phyloP scores from a whole-genome alignment of 768 basidiomycete species.

The Infundibulicybe gibba region DNA sequence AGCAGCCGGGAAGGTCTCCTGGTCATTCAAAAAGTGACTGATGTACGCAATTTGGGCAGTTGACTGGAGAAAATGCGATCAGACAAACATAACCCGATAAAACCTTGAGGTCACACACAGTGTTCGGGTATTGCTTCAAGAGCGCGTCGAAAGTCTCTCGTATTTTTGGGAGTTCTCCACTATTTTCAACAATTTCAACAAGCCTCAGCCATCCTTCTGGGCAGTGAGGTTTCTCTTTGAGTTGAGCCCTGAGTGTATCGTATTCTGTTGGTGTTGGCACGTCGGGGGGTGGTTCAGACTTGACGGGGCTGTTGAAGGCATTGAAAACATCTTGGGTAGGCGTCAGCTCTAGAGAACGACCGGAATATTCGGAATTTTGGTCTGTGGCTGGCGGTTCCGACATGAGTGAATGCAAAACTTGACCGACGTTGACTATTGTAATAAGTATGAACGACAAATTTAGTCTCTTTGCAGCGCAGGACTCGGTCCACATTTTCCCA shows the following conservation, averaged over 20 bases:
- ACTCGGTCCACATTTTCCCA: too few relatives aligned
- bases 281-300: slow-evolving; percentile 22
- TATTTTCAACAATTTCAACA: slow-evolving; percentile 71
- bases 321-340: slow-evolving; percentile 32
- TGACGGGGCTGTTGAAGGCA: slow-evolving; percentile 19
- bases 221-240: slow-evolving; percentile 68
- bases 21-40: slow-evolving; percentile 66
- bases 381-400: slow-evolving; percentile 4
- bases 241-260: slow-evolving; percentile 56
- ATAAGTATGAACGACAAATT: too few relatives aligned
- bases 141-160: slow-evolving; percentile 80
- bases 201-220: slow-evolving; percentile 78
- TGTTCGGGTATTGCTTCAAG: slow-evolving; percentile 86
- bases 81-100: background rate
- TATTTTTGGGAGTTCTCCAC: slow-evolving; percentile 76
- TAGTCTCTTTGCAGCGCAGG: too few relatives aligned
- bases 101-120: slow-evolving; percentile 56
- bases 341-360: slow-evolving; percentile 19
- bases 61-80: slow-evolving; percentile 41
- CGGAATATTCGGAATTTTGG: slow-evolving; percentile 4
- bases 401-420: slow-evolving; percentile 2
- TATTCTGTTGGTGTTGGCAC: slow-evolving; percentile 58
- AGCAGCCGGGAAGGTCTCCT: slow-evolving; percentile 66
- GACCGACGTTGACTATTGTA: background rate
- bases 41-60: slow-evolving; percentile 85